Base-by-base conservation (phyloP, 257 asterid species). In the Solanum gracilifrons region DNA sequence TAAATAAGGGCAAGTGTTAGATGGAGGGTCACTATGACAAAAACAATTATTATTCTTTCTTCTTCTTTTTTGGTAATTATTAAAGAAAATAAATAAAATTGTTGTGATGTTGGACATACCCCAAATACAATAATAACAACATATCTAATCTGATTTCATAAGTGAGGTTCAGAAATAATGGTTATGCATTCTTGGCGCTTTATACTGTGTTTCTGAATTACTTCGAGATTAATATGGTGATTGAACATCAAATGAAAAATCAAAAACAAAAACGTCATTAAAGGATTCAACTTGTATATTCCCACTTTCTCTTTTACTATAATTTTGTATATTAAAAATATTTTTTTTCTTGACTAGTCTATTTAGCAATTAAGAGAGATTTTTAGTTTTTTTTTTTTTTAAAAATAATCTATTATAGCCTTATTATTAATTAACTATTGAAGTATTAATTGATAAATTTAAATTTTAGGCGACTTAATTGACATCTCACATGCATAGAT, bases 111-210 rank as follows among this genome's bases (percentile, higher is more conserved):
- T 64, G 33, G 33, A 25, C 73, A 13, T 29, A 68, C 1, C 5
- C 37, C 23, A 68, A 68, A 11, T 25, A 64, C 1, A 0, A 11
- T 25, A 66, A 66, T 25, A 66, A 12, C 3, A 12, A 66, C 1
- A 10, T 66, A 25, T 66, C 1, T 12, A 66, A 5, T 25, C 8
- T 66, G 4, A 66, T 66, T 25, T 62, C 3, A 0, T 10, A 11
- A 62, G 6, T n/a, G 6, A 2, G 4, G 7, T 55, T 55, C 5
- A 2, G 2, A 55, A 55, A 18, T 7, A 1, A 55, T 20, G 9
- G 0, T 9, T 7, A 0, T 0, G 2, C 27, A 58, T 60, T 60
- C 2, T 60, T 9, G 10, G 0, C 1, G 12, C 6, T 23, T 60
- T 60, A 9, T 9, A 23, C 4, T 9, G 6, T 0, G 0, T 8